Percentiles rank a stretch among this genome's conserved stretches.
phyloP scores from a whole-genome alignment of 2,329 filamentous ascomycete species.

The Emericellopsis atlantica region DNA sequence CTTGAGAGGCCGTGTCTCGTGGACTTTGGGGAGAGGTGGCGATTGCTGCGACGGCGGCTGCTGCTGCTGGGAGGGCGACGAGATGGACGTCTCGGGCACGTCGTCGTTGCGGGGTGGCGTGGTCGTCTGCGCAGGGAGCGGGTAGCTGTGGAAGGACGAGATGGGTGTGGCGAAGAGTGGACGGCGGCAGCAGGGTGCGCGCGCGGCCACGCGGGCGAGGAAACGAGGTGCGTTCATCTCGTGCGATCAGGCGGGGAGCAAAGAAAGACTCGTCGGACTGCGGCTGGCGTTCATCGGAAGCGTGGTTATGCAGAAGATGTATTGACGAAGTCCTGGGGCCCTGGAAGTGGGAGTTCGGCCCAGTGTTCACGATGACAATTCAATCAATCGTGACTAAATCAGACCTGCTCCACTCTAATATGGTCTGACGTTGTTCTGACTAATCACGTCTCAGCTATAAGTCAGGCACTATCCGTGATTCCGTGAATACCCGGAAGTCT shows the following conservation, averaged over 20 bases:
- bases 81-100: conserved; percentile 32
- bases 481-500: no score
- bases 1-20: conserved; percentile 30
- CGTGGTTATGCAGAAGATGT: neutral
- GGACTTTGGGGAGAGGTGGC: conserved; percentile 28
- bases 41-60: no score
- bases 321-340: neutral
- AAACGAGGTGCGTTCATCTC: conserved; percentile 30
- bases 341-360: neutral
- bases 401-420: no score
- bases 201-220: conserved; percentile 25
- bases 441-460: no score
- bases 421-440: no score
- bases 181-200: conserved; percentile 10
- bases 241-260: conserved; percentile 10
- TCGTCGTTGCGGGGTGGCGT: conserved; percentile 27
- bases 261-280: neutral
- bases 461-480: no score
- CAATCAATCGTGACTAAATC: no score
- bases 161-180: conserved; percentile 10
- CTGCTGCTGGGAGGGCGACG: conserved; percentile 19
- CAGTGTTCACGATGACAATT: no score
- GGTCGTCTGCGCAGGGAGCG: conserved; percentile 28
- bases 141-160: conserved; percentile 37
- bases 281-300: conserved; percentile 2